A percentile compares a stretch with the other conserved stretches of the same genome.
Evolutionary conservation across 2,329 filamentous ascomycete species (phyloP).

Genomic region (Colletotrichum gloeosporioides): DNA sequence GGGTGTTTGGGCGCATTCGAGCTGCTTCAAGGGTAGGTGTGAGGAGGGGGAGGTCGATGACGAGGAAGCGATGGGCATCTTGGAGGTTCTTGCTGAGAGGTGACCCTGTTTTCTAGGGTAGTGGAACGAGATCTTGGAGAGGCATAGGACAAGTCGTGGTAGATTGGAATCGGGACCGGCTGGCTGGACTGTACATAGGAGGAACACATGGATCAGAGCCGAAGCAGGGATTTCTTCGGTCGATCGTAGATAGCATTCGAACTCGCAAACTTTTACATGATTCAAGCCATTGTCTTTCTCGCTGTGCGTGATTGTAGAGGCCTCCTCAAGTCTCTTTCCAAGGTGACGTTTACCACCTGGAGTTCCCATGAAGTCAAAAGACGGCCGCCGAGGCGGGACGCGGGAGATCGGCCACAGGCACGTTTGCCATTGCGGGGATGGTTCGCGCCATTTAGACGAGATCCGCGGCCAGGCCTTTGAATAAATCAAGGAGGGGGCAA

Average conservation of each 20-base stretch:
- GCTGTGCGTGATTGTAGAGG: background rate
- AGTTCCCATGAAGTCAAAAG: background rate
- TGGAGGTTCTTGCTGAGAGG: slow-evolving; percentile 6
- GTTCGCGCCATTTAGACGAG: background rate
- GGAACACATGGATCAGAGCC: background rate
- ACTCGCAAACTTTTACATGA: background rate
- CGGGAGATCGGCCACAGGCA: background rate
- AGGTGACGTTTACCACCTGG: background rate
- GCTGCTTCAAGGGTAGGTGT: slow-evolving; percentile 36
- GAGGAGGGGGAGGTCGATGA: slow-evolving; percentile 12
- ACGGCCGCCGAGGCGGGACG: background rate
- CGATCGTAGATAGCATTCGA: background rate
- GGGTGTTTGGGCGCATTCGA: slow-evolving; percentile 53
- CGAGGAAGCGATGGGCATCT: slow-evolving; percentile 12
- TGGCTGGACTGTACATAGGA: background rate
- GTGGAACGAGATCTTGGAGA: background rate
- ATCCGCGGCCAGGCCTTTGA: background rate
- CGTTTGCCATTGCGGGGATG: background rate
- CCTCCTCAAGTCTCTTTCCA: background rate
- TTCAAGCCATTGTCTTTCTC: background rate
- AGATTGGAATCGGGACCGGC: background rate
- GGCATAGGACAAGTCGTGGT: background rate
- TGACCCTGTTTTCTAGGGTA: background rate
- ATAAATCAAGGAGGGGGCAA: background rate
- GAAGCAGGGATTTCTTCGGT: background rate